Conservation (phyloP, 345 rosid genomes). For the Mallotus nudiflorus region DNA sequence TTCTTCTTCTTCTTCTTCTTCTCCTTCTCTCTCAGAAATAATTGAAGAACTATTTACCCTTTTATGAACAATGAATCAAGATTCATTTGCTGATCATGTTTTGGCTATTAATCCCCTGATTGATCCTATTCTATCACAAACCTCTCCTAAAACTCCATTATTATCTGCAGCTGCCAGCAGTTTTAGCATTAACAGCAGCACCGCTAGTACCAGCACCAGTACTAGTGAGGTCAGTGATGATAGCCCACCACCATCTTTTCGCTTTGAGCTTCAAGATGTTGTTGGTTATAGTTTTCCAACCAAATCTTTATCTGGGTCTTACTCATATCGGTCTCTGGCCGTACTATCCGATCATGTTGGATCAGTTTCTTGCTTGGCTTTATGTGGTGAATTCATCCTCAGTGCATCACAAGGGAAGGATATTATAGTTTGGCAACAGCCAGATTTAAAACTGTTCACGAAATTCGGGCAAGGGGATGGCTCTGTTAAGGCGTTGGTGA, state of each 20-base stretch:
- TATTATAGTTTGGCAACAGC: constrained; percentile 98
- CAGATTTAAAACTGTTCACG: constrained; percentile 78
- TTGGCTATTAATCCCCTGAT: constrained; percentile 11
- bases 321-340: constrained; percentile 56
- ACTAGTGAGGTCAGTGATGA: constrained; percentile 56
- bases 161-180: constrained; percentile 35
- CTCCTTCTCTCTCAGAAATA: background rate
- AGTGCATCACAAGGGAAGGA: constrained; percentile 95
- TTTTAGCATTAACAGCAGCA: constrained; percentile 29
- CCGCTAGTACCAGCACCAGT: constrained; percentile 25
- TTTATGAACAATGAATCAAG: constrained; percentile 4
- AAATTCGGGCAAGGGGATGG: constrained; percentile 89
- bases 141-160: constrained; percentile 49
- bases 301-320: constrained; percentile 35
- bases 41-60: background rate
- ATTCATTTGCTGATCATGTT: background rate
- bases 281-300: constrained; percentile 18
- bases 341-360: constrained; percentile 77
- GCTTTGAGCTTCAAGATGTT: constrained; percentile 39
- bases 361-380: constrained; percentile 80
- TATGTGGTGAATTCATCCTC: constrained; percentile 86
- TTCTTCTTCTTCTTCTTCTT: background rate
- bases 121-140: constrained; percentile 24
- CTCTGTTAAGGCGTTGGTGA: constrained; percentile 26
- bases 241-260: constrained; percentile 40